A percentile compares a stretch with the other conserved stretches of the same genome.
phyloP scores from a whole-genome alignment of 1,139 yeast species.

The Saccharomyces hybrid region DNA sequence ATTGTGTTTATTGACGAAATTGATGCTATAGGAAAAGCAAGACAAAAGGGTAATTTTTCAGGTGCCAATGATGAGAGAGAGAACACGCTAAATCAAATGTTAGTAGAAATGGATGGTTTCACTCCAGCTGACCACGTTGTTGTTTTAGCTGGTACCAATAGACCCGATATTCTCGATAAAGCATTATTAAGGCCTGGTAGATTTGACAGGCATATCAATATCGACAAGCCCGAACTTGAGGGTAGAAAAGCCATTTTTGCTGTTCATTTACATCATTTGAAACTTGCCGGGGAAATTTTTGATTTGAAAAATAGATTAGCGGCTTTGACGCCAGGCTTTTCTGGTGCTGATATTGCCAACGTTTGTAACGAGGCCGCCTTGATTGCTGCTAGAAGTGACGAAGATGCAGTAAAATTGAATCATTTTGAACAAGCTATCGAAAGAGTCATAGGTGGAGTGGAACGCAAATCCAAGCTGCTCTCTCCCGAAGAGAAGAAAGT shows the following conservation, averaged over 20 bases:
- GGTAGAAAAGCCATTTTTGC: slow-evolving; percentile 73
- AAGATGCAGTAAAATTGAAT: slow-evolving; percentile 44
- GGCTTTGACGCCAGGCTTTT: slow-evolving; percentile 75
- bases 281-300: slow-evolving; percentile 47
- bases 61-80: slow-evolving; percentile 78
- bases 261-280: slow-evolving; percentile 58
- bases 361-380: slow-evolving; percentile 79
- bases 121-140: slow-evolving; percentile 68
- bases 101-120: slow-evolving; percentile 84
- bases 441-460: slow-evolving; percentile 74
- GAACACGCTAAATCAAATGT: slow-evolving; percentile 66
- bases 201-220: slow-evolving; percentile 68
- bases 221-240: slow-evolving; percentile 69
- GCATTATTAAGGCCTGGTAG: slow-evolving; percentile 79
- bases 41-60: slow-evolving; percentile 50
- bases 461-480: slow-evolving; percentile 59
- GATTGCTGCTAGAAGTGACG: slow-evolving; percentile 66
- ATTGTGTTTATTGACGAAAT: slow-evolving; percentile 77
- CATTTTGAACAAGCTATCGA: slow-evolving; percentile 79
- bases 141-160: slow-evolving; percentile 74
- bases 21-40: slow-evolving; percentile 77
- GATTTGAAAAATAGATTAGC: slow-evolving; percentile 63
- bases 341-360: slow-evolving; percentile 82
- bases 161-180: slow-evolving; percentile 70
- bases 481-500: slow-evolving; percentile 65